A percentile compares a stretch with the other conserved stretches of the same genome.
phyloP scores from a whole-genome alignment of 495 filamentous ascomycete species.

The Aspergillus nidulans region DNA sequence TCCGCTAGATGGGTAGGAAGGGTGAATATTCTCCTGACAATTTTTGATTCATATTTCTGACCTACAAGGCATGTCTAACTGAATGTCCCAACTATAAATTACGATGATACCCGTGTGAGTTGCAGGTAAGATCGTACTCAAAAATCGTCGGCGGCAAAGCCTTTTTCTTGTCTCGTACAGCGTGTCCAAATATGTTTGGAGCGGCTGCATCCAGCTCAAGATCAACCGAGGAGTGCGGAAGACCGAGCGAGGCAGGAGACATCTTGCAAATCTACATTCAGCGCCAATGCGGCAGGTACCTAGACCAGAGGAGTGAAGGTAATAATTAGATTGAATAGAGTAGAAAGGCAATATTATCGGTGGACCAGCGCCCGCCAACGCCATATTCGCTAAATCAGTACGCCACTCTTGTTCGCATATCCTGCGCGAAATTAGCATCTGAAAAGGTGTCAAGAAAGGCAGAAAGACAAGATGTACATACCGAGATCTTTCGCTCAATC shows the following conservation, averaged over 20 bases:
- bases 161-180: slow-evolving; percentile 51
- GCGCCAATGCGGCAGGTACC: neutral
- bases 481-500: slow-evolving; percentile 93
- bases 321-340: neutral
- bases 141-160: slow-evolving; percentile 42
- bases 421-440: slow-evolving; percentile 43
- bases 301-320: neutral
- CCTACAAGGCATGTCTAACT: neutral
- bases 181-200: slow-evolving; percentile 6
- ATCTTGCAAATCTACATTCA: neutral
- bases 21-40: neutral
- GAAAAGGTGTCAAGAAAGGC: neutral
- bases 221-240: slow-evolving; percentile 43
- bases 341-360: neutral
- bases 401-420: slow-evolving; percentile 83
- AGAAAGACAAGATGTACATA: slow-evolving; percentile 43
- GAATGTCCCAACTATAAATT: slow-evolving; percentile 51
- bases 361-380: slow-evolving; percentile 19
- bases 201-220: slow-evolving; percentile 54
- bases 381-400: slow-evolving; percentile 52
- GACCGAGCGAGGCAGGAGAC: slow-evolving; percentile 58
- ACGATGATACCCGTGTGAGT: slow-evolving; percentile 40
- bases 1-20: neutral
- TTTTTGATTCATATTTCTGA: neutral
- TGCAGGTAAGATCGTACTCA: slow-evolving; percentile 50